A percentile compares a stretch with the other conserved stretches of the same genome.
These are phyloP conservation scores for Glebionis coronaria DNA, from an alignment of 129 eudicot species.

Conservation along the genomic window DNA sequence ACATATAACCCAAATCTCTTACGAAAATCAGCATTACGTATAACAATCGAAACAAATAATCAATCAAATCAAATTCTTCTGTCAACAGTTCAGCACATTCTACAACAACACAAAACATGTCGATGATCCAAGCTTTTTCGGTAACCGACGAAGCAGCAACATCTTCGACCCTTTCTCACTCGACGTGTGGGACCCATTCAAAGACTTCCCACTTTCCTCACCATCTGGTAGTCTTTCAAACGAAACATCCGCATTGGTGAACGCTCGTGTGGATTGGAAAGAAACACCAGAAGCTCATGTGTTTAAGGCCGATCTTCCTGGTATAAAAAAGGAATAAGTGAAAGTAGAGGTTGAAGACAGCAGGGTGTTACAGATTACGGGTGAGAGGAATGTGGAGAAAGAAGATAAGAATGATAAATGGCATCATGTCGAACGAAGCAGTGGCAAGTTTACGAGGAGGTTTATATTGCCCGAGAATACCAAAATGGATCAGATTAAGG, in stretches of 20 bases:
- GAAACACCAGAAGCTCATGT: conserved; percentile 37
- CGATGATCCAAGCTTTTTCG: conserved; percentile 14
- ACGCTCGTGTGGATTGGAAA: conserved; percentile 37
- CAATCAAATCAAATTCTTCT: too few species aligned
- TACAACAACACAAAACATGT: not conserved
- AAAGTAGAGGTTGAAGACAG: conserved; percentile 40
- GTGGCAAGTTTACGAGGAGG: conserved; percentile 43
- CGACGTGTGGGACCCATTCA: too few species aligned
- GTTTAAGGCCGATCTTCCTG: conserved; percentile 39
- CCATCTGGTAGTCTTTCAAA: too few species aligned
- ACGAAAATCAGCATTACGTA: too few species aligned
- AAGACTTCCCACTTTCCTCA: not conserved
- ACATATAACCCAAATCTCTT: too few species aligned
- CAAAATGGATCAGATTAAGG: conserved; percentile 37
- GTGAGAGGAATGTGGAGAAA: conserved; percentile 43
- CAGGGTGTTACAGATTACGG: conserved; percentile 35
- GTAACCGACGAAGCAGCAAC: conserved; percentile 5
- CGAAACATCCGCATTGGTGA: conserved; percentile 13
- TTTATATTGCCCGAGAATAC: conserved; percentile 45
- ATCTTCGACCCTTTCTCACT: not conserved
- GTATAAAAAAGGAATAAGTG: conserved; percentile 37
- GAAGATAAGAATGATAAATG: conserved; percentile 44
- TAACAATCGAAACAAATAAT: too few species aligned
- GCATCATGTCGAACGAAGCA: conserved; percentile 22
- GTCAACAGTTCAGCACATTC: not conserved